Conservation (phyloP, 2,329 filamentous ascomycete species). For the Aspergillus ustus region DNA sequence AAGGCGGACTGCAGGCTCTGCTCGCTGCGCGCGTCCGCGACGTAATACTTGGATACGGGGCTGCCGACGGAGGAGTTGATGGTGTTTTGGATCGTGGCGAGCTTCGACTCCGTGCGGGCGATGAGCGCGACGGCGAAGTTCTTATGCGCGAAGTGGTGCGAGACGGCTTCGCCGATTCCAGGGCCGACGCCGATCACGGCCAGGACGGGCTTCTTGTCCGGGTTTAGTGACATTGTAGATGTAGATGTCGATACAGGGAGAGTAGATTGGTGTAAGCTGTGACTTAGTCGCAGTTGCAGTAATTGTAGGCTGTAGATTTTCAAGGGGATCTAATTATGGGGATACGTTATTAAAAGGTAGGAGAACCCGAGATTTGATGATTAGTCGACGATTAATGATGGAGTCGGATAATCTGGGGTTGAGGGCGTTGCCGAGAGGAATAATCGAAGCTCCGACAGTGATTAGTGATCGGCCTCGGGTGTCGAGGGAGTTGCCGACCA, state of each 20-base stretch:
- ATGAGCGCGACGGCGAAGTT: slow-evolving; percentile 23
- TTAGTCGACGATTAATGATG: neutral
- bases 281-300: neutral
- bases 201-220: slow-evolving; percentile 16
- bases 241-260: neutral
- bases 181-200: slow-evolving; percentile 25
- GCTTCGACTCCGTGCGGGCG: slow-evolving; percentile 20
- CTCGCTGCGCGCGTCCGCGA: slow-evolving; percentile 20
- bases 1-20: slow-evolving; percentile 16
- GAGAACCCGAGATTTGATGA: neutral
- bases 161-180: slow-evolving; percentile 23
- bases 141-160: slow-evolving; percentile 21
- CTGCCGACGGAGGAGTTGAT: slow-evolving; percentile 17
- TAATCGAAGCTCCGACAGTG: neutral
- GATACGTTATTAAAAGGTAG: neutral
- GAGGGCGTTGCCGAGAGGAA: neutral
- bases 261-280: neutral
- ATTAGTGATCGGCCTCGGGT: neutral
- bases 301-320: neutral
- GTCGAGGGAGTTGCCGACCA: no score
- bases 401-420: neutral
- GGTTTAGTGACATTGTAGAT: slow-evolving; percentile 19
- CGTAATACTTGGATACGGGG: slow-evolving; percentile 16
- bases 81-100: slow-evolving; percentile 15
- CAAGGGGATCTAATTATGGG: neutral